Conservation (phyloP, 2,329 filamentous ascomycete genomes). For the Neurospora crassa region DNA sequence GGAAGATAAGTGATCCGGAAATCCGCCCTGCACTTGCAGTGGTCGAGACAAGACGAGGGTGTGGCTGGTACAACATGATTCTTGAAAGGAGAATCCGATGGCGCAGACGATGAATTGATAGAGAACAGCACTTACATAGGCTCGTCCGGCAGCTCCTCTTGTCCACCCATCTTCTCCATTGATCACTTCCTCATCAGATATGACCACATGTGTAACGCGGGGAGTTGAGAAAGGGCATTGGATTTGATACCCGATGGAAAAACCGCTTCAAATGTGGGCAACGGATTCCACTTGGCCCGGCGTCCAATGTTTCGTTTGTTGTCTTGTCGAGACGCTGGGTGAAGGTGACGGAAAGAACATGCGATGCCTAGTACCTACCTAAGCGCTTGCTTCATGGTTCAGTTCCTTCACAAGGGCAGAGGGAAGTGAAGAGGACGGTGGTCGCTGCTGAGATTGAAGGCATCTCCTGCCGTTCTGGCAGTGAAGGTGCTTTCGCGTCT, state of each 20-base stretch:
- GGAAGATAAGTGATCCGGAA: neutral
- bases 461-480: neutral
- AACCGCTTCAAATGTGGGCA: neutral
- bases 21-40: neutral
- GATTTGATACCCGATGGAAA: neutral
- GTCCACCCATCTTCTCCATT: neutral
- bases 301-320: neutral
- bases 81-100: neutral
- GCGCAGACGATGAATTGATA: neutral
- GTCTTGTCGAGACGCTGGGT: neutral
- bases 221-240: neutral
- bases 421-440: neutral
- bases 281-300: neutral
- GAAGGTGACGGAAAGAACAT: neutral
- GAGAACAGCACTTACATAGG: neutral
- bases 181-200: neutral
- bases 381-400: neutral
- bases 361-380: too few species aligned
- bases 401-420: neutral
- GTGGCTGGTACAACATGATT: neutral
- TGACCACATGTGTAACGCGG: neutral
- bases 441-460: neutral
- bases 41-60: neutral
- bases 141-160: neutral
- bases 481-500: neutral